A percentile compares a stretch with the other conserved stretches of the same genome.
phyloP scores from a whole-genome alignment of 2,329 filamentous ascomycete genomes.

The Ophidiomyces ophidiicola region DNA sequence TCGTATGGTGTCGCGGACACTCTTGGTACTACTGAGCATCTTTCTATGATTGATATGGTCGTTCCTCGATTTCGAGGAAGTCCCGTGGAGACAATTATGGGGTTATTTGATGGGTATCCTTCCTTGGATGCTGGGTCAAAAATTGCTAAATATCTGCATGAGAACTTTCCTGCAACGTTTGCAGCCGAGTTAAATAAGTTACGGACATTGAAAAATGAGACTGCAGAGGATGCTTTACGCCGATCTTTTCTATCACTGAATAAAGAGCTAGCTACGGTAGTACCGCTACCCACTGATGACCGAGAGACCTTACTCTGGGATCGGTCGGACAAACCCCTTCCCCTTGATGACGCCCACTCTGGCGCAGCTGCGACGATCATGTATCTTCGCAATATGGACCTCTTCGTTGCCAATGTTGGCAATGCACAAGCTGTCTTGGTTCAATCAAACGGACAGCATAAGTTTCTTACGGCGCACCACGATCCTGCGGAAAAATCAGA shows the following conservation, averaged over 20 bases:
- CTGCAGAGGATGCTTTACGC: slow-evolving; percentile 67
- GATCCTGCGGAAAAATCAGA: slow-evolving; percentile 80
- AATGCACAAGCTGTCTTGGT: slow-evolving; percentile 94
- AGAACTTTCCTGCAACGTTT: slow-evolving; percentile 84
- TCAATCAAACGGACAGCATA: slow-evolving; percentile 71
- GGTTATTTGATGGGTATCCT: slow-evolving; percentile 93
- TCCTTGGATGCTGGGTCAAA: slow-evolving; percentile 82
- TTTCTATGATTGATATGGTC: slow-evolving; percentile 91
- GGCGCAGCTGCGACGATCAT: slow-evolving; percentile 86
- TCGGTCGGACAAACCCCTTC: slow-evolving; percentile 63
- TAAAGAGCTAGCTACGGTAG: slow-evolving; percentile 81
- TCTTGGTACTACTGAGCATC: slow-evolving; percentile 79
- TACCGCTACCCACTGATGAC: slow-evolving; percentile 68
- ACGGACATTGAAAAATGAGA: slow-evolving; percentile 56
- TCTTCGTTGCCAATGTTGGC: slow-evolving; percentile 90
- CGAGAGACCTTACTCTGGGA: slow-evolving; percentile 48
- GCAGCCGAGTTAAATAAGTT: slow-evolving; percentile 66
- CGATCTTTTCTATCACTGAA: slow-evolving; percentile 81
- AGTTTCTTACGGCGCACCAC: slow-evolving; percentile 78
- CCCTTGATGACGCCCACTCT: slow-evolving; percentile 76
- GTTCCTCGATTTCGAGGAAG: slow-evolving; percentile 83
- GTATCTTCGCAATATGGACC: slow-evolving; percentile 77
- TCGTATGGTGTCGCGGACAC: slow-evolving; percentile 97
- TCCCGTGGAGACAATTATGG: slow-evolving; percentile 78
- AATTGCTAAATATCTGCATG: slow-evolving; percentile 90